These are phyloP conservation scores for Hypoxylon cercidicola DNA, from an alignment of 495 filamentous ascomycete genomes.

Conservation along the genomic window DNA sequence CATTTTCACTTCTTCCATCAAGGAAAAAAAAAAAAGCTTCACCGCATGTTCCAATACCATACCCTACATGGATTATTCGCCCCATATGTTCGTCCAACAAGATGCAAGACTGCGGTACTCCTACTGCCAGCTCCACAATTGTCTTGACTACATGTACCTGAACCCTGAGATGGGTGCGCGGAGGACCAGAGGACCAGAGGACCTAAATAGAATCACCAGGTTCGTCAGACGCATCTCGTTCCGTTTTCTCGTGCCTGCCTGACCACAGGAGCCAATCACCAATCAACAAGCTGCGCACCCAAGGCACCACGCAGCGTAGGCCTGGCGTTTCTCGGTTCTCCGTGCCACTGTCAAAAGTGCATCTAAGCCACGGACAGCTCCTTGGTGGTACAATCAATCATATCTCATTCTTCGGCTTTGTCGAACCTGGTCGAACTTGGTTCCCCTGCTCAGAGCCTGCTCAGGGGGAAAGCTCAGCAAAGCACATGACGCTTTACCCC, in stretches of 20 bases:
- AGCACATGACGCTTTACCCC: conserved; percentile 28
- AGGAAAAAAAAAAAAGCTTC: conserved; percentile 27
- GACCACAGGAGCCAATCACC: conserved; percentile 26
- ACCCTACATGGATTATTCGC: conserved; percentile 25
- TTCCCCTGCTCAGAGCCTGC: conserved; percentile 11
- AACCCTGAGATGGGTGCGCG: conserved; percentile 14
- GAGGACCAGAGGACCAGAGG: conserved; percentile 9
- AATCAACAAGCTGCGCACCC: not conserved
- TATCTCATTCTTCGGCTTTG: conserved; percentile 12
- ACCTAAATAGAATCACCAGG: too few relatives aligned
- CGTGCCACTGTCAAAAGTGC: conserved; percentile 20
- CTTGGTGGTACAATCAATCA: conserved; percentile 34
- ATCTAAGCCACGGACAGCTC: conserved; percentile 32
- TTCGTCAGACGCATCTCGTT: conserved; percentile 3
- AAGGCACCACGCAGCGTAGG: conserved; percentile 5
- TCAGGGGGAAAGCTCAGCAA: conserved; percentile 25
- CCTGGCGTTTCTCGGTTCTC: conserved; percentile 2
- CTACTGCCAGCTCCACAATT: conserved; percentile 16
- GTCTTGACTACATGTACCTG: not conserved
- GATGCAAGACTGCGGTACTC: not conserved
- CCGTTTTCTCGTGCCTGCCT: conserved; percentile 30
- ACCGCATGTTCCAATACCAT: conserved; percentile 32
- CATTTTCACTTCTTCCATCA: conserved; percentile 10
- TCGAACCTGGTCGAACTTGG: conserved; percentile 5
- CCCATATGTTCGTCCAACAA: conserved; percentile 22